Percentiles rank a stretch among this genome's conserved stretches.
phyloP scores from a whole-genome alignment of 2,329 filamentous ascomycete species.

The Chrysosporium keratinophilum region DNA sequence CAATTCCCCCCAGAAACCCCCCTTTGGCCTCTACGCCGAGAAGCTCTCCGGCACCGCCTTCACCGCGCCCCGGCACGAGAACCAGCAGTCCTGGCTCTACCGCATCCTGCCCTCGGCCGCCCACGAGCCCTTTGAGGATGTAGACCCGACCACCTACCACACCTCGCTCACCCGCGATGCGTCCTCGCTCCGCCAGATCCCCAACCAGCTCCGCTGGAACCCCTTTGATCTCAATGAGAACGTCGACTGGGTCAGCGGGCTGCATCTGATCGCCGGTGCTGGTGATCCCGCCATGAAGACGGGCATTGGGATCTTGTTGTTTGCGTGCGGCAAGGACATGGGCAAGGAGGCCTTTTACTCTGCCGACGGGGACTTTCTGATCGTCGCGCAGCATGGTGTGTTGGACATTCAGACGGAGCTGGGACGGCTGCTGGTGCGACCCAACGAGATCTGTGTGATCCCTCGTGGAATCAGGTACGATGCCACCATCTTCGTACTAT shows the following conservation, averaged over 20 bases:
- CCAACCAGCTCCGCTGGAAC: constrained; percentile 73
- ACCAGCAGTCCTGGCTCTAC: constrained; percentile 64
- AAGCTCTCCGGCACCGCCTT: constrained; percentile 65
- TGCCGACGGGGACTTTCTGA: constrained; percentile 66
- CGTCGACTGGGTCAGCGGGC: constrained; percentile 56
- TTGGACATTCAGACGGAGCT: constrained; percentile 70
- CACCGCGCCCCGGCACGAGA: constrained; percentile 57
- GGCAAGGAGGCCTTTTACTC: constrained; percentile 70
- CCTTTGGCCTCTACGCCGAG: constrained; percentile 72
- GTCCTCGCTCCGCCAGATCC: constrained; percentile 47
- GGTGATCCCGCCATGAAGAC: constrained; percentile 70
- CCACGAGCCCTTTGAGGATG: constrained; percentile 42
- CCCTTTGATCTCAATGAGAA: constrained; percentile 62
- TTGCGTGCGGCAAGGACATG: constrained; percentile 71
- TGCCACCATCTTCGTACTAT: background rate
- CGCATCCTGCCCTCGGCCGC: constrained; percentile 56
- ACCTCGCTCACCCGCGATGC: constrained; percentile 33
- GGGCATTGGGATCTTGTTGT: constrained; percentile 71
- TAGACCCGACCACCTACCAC: constrained; percentile 39
- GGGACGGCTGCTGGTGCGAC: constrained; percentile 62
- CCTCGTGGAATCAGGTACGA: constrained; percentile 55
- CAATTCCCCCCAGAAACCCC: constrained; percentile 73
- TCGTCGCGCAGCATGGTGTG: constrained; percentile 63
- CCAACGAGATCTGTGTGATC: constrained; percentile 67
- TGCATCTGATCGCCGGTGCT: constrained; percentile 65